Conservation (phyloP, 495 filamentous ascomycete species). For the Neurospora sp. region DNA sequence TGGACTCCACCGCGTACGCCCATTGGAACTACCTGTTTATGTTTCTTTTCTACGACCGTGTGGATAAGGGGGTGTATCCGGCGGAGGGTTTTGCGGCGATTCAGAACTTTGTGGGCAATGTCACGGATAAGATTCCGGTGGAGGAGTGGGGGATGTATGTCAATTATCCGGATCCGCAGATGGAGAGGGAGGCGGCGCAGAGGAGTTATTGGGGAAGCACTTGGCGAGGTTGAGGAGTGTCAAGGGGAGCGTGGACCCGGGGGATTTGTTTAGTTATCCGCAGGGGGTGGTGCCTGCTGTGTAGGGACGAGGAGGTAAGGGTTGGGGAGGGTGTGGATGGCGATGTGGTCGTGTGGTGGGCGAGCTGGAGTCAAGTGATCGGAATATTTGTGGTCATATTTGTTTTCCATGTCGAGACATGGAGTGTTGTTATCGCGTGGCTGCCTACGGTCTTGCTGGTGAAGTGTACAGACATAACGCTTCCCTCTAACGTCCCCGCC, state of each 20-base stretch:
- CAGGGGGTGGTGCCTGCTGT: slow-evolving; percentile 19
- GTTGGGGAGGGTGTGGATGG: background rate
- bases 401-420: background rate
- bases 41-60: slow-evolving; percentile 33
- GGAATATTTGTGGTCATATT: background rate
- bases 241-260: slow-evolving; percentile 46
- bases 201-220: slow-evolving; percentile 44
- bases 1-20: slow-evolving; percentile 27
- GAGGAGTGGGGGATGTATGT: slow-evolving; percentile 34
- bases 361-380: background rate
- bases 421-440: background rate
- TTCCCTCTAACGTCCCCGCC: background rate
- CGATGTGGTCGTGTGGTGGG: background rate
- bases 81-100: slow-evolving; percentile 23
- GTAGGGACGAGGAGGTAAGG: background rate
- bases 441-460: background rate
- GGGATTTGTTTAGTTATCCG: slow-evolving; percentile 51
- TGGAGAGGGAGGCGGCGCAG: slow-evolving; percentile 28
- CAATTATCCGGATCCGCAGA: slow-evolving; percentile 34
- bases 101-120: slow-evolving; percentile 27
- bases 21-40: slow-evolving; percentile 37
- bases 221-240: slow-evolving; percentile 42
- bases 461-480: background rate
- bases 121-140: slow-evolving; percentile 18
- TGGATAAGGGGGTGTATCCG: slow-evolving; percentile 22